Evolutionary conservation across 495 filamentous ascomycete genomes (phyloP), one percentile per base, ranked within the genome.

Genomic region (Gamarada debralockiae): DNA sequence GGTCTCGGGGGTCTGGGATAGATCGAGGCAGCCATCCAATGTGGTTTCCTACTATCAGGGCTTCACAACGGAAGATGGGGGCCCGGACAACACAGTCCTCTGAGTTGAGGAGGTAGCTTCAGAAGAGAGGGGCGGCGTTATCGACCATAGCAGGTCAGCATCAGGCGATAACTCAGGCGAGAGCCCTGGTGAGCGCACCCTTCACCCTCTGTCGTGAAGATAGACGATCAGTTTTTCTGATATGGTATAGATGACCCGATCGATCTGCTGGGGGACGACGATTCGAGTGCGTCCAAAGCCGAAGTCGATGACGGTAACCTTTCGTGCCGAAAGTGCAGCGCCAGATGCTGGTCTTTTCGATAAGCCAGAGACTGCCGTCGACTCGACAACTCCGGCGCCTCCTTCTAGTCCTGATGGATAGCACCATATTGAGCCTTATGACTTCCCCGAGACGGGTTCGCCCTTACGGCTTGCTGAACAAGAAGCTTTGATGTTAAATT

Each of bases 391-490:
- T 47, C 37, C 39, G 29, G 31, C 44, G 15, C 27, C 36, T 54
- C 20, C 40, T 36, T 17, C 36, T 18, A 49, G 31, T 58, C 14
- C 23, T 36, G 37, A 58, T 44, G 17, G 2, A 23, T 53, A 20
- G 50, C 44, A 53, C 38, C 23, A 58, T 50, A 53, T 58, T 53
- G 18, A 58, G 2, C 8, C 8, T n/a, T n/a, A 40, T 57, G 44
- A 50, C 50, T 53, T 45, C 38, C 41, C 13, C 41, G 55, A 57
- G 47, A 52, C 55, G 34, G 37, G 34, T 42, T n/a, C 18, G 31
- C 44, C 41, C 42, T 42, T 46, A 27, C 40, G 20, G 54, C 54
- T 17, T 23, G 10, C 44, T 21, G 42, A 53, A 53, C 42, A 44
- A 48, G 17, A 27, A 43, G 17, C 55, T 52, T 53, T 21, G 23